Conservation (phyloP, 441 rosid genomes). For the Hura crepitans region DNA sequence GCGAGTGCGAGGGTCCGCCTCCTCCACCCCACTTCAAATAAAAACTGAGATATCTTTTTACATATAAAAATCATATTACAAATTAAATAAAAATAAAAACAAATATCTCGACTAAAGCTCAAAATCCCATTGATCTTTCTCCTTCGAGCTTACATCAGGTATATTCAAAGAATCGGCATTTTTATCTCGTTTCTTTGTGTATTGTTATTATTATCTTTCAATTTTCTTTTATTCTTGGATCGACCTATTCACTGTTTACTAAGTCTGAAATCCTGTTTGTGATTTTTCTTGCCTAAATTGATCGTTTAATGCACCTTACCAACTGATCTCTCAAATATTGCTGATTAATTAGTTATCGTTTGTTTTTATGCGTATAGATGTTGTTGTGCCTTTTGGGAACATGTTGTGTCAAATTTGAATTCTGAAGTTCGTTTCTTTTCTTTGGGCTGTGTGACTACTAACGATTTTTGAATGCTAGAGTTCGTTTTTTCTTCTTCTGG, state of each 20-base stretch:
- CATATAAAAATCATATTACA: background rate
- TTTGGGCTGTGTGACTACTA: background rate
- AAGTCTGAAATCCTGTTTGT: conserved; percentile 18
- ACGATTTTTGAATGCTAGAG: too few relatives aligned
- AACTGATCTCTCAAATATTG: conserved; percentile 19
- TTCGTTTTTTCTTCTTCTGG: background rate
- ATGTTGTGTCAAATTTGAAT: background rate
- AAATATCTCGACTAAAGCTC: background rate
- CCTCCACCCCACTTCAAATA: too few relatives aligned
- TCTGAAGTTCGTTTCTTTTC: background rate
- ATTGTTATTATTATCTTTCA: background rate
- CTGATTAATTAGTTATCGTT: conserved; percentile 11
- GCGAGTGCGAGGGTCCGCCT: too few relatives aligned
- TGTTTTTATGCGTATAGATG: background rate
- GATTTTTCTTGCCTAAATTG: conserved; percentile 1
- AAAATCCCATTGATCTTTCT: background rate
- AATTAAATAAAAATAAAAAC: background rate
- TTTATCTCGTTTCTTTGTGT: background rate
- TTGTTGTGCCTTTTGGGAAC: background rate
- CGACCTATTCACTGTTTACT: conserved; percentile 1
- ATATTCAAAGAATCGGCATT: conserved; percentile 8
- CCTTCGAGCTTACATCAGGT: conserved; percentile 17
- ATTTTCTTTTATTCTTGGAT: background rate
- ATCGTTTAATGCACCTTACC: background rate
- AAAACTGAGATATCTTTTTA: too few relatives aligned